Base-by-base conservation (phyloP, 164 flowering plant species). In the Taxillus chinensis region DNA sequence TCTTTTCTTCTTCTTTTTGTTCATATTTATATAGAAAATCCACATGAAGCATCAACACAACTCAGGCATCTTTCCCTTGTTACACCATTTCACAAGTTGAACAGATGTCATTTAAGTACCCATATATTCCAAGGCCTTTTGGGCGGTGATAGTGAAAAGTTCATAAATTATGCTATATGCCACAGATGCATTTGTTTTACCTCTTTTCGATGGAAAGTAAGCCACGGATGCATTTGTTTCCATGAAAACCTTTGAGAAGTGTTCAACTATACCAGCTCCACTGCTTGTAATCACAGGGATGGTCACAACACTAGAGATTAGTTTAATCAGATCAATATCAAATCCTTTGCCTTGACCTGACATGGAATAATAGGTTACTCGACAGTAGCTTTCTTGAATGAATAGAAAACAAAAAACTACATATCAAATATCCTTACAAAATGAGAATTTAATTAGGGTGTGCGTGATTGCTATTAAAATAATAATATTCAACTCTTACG, bases 261-360 rank as follows among this genome's bases (percentile, higher is more conserved):
- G 97, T 52, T 89, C 81, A 41, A 66, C 84, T 46, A 77, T 67
- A 63, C 99, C 99, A 8, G 97, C 99, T 65, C 99, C 97, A 71
- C 99, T 93, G 72, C 99, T 93, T 66, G 99, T 97, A 68, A 93
- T 89, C 42, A 93, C 99, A 60, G 99, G 99, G 70, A 93, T 89
- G 73, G 75, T 81, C 64, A 93, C 99, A 54, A 96, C 91, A 77
- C 90, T 96, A 46, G 97, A 89, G 62, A 93, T 79, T 72, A 89
- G 58, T 77, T 84, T 81, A 67, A 93, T 66, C 5, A 93, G 75
- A 74, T 89, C 97, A 54, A 86, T 74, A 74, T 93, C 99, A 72
- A 81, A 93, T 66, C 99, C 99, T 67, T 82, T 75, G n/a, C 97
- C 97, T 71, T 93, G 99, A 72, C 97, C 98, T 90, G 82, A 63